Conservation (phyloP, 2,329 filamentous ascomycete species). For the Fusarium tjaetaba region DNA sequence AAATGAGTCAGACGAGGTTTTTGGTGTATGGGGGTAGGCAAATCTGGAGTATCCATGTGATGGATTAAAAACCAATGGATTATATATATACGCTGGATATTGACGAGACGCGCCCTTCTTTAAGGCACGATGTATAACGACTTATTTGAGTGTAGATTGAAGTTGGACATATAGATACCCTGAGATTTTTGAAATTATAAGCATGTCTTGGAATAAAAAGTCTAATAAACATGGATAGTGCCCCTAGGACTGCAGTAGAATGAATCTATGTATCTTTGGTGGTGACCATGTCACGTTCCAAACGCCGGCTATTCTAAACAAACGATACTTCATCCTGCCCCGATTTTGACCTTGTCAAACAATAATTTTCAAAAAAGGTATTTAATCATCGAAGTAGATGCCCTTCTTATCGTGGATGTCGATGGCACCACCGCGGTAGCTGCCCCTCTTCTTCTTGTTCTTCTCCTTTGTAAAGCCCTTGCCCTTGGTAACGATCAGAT, state of each 20-base stretch:
- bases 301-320: conserved; percentile 43
- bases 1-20: not conserved
- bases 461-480: conserved; percentile 99
- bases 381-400: conserved; percentile 93
- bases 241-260: conserved; percentile 2
- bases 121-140: not conserved
- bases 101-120: not conserved
- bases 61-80: not conserved
- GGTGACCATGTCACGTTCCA: conserved; percentile 30
- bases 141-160: not conserved
- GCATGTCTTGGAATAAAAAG: not conserved
- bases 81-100: not conserved
- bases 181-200: not conserved
- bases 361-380: not conserved
- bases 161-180: not conserved
- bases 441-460: conserved; percentile 96
- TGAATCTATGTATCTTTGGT: conserved; percentile 30
- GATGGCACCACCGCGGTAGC: conserved; percentile 88
- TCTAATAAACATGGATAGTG: not conserved
- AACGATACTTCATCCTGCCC: conserved; percentile 15
- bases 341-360: not conserved
- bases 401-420: conserved; percentile 84
- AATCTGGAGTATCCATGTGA: not conserved
- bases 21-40: not conserved
- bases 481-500: conserved; percentile 89